A percentile compares a stretch with the other conserved stretches of the same genome.
These are phyloP conservation scores for Saturnispora sanitii DNA, from an alignment of 805 yeast genomes.

Conservation along the genomic window DNA sequence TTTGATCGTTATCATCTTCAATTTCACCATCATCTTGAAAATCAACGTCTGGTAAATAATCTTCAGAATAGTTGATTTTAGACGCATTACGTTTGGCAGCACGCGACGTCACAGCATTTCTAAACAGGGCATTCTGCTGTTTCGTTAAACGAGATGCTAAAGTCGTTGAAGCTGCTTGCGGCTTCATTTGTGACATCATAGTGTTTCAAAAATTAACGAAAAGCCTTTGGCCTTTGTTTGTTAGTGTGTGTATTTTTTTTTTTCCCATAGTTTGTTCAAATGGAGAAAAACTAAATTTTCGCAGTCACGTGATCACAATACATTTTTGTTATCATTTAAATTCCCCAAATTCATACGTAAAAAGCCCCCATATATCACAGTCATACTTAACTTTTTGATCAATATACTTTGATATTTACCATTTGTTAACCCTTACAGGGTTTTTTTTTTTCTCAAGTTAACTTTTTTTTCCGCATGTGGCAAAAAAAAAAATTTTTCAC, in stretches of 20 bases:
- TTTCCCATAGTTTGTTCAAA: neutral
- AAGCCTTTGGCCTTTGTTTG: too few relatives aligned
- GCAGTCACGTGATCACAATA: neutral
- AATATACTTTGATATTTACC: too few relatives aligned
- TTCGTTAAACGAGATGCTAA: conserved; percentile 63
- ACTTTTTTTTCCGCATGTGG: neutral
- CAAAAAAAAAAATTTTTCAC: neutral
- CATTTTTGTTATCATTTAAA: neutral
- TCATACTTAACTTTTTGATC: too few relatives aligned
- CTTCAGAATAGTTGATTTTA: conserved; percentile 75
- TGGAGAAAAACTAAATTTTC: neutral
- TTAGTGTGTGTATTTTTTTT: neutral
- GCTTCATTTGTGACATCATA: conserved; percentile 28
- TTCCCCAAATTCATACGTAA: neutral
- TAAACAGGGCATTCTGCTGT: conserved; percentile 61
- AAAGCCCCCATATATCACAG: neutral
- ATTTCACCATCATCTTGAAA: conserved; percentile 39
- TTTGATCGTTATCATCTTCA: conserved; percentile 58
- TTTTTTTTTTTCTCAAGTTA: neutral
- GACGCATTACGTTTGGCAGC: conserved; percentile 59
- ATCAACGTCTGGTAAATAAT: conserved; percentile 49
- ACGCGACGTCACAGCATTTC: conserved; percentile 68
- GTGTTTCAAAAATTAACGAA: neutral
- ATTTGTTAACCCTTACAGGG: neutral
- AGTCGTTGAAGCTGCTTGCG: conserved; percentile 77